Base-by-base conservation (phyloP, 148 eudicot species). In the Silene conica region DNA sequence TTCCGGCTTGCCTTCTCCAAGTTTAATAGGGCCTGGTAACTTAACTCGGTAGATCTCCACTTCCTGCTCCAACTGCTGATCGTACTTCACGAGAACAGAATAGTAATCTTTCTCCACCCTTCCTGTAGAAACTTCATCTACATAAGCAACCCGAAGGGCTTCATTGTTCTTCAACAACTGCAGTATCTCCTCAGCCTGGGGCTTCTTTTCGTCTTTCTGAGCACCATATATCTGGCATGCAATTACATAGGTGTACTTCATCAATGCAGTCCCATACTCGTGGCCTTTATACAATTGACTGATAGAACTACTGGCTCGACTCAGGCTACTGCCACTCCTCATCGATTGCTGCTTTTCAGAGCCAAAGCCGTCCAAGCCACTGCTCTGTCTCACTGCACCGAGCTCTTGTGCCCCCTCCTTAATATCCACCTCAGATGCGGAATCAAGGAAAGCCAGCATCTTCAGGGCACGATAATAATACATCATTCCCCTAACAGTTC, bases 401-500 rank as follows among this genome's bases (percentile, higher is more conserved):
- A 92, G 96, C 75, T 88, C 95, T 64, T 41, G 81, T 23, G 91
- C 81, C 46, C 95, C 93, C 78, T 89, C 97, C 70, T 85, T 81
- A 60, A 94, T 89, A 74, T 94, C 98, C 92, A 94, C 87, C 84
- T 94, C 98, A 25, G 95, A 94, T 60, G 98, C 98, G 59, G 97
- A 87, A 86, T 94, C 98, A 68, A 94, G 91, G 82, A 91, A 94
- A 72, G 98, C 97, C 74, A 91, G 80, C 97, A 94, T 87, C 77
- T 91, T 86, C 31, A 94, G 93, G 79, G 98, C 97, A 31, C 95
- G 91, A 77, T 91, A 88, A 79, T 94, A 89, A 59, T 94, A 94
- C 98, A 93, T 93, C 98, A 93, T 93, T 65, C 98, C 98, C 82
- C 98, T 91, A 38, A 94, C 96, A 2, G 98, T 91, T 45, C 98